Base-by-base conservation (phyloP, 345 rosid species). In the Boechera retrofracta region DNA sequence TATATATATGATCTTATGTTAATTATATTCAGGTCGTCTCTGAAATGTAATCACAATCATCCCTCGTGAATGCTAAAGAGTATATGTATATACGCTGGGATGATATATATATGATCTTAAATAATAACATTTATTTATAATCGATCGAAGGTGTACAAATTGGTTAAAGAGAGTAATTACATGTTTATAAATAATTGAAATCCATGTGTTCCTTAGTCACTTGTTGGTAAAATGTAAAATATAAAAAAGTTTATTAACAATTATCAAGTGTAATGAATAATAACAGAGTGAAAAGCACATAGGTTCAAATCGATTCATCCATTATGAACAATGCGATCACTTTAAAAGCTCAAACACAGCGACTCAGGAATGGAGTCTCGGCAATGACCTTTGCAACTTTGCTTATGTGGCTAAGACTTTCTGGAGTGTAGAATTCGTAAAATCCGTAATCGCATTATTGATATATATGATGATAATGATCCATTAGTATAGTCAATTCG, bases 11-110 rank as follows among this genome's bases (percentile, higher is more conserved):
- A 1, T 56, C 48, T 35, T 57, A 66, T 47, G 31, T 31, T 47
- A 56, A 39, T 68, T 39, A 29, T 15, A 42, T 31, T 39, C 31
- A 9, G 10, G 1, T 26, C 35, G 13, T 26, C 13, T 67, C 18
- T 52, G 32, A 53, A 12, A 2, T 45, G 48, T 67, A 67, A 67
- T 28, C 8, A 38, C 38, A 69, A 38, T 7, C 29, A 53, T 54
- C 59, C 45, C 18, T 21, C 11, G 0, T 49, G 58, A 18, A 7
- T 53, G 61, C 38, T 13, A 38, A 18, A 24, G 15, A 13, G 33
- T 35, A 26, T 35, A 26, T 41, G 52, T 39, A 10, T 10, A 10
- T 41, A 10, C 28, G 29, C 7, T 29, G 26, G 16, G 53, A 56
- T 69, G 47, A 18, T 29, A 36, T 31, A 52, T 32, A n/a, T 16